phyloP scores from a whole-genome alignment of 805 yeast genomes.

The Lipomyces yamanashiensis region DNA sequence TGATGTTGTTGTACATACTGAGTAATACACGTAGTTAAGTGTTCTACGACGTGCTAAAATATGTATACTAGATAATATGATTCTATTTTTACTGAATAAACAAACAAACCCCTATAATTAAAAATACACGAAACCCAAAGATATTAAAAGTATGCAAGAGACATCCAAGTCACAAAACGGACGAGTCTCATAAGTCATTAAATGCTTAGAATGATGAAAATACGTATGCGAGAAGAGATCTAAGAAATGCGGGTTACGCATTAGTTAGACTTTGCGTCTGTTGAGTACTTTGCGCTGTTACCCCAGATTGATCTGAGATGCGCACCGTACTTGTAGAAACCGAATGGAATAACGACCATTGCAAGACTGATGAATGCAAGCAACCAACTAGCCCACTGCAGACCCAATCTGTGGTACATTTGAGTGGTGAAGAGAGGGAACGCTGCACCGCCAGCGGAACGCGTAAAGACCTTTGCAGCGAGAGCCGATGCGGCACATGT shows the following conservation, averaged over 20 bases:
- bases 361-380: slow-evolving; percentile 57
- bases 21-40: background rate
- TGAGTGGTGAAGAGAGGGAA: slow-evolving; percentile 62
- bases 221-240: too few relatives aligned
- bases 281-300: slow-evolving; percentile 25
- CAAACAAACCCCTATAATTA: background rate
- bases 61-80: background rate
- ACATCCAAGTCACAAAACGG: too few relatives aligned
- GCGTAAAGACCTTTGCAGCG: slow-evolving; percentile 64
- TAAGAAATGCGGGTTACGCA: too few relatives aligned
- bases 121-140: background rate
- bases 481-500: slow-evolving; percentile 66
- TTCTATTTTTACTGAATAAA: background rate
- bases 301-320: slow-evolving; percentile 43
- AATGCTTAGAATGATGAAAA: background rate
- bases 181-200: too few relatives aligned
- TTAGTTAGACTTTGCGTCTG: slow-evolving; percentile 6
- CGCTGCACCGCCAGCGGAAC: slow-evolving; percentile 66
- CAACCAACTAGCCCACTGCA: slow-evolving; percentile 60
- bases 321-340: slow-evolving; percentile 55
- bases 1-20: background rate
- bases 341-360: slow-evolving; percentile 57
- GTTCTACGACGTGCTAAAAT: too few relatives aligned
- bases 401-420: slow-evolving; percentile 56
- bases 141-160: background rate